A percentile compares a stretch with the other conserved stretches of the same genome.
These are phyloP conservation scores for Alternaria gansuensis DNA, from an alignment of 2,329 filamentous ascomycete species.

Conservation along the genomic window DNA sequence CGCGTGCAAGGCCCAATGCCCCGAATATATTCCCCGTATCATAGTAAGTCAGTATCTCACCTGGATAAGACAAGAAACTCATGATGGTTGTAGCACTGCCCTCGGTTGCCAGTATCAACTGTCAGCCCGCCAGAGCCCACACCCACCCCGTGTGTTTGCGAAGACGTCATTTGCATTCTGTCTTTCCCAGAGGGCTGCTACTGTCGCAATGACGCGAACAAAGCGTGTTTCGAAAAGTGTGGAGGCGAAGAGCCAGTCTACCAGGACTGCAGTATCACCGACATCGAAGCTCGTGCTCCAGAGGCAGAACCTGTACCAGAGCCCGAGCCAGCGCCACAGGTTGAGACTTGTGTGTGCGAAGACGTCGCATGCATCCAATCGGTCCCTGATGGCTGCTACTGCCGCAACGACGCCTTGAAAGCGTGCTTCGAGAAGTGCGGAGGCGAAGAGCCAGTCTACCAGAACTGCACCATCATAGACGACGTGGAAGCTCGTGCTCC, in stretches of 20 bases:
- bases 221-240: slow-evolving; percentile 40
- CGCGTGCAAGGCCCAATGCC: slow-evolving; percentile 36
- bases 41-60: neutral
- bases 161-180: slow-evolving; percentile 33
- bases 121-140: neutral
- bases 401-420: neutral
- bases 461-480: neutral
- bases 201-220: slow-evolving; percentile 35
- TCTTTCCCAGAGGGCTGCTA: slow-evolving; percentile 40
- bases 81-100: neutral
- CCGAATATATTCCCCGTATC: slow-evolving; percentile 28
- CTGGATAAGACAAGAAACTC: neutral
- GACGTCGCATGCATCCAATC: slow-evolving; percentile 23
- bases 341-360: slow-evolving; percentile 31
- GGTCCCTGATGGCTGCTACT: neutral
- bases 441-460: neutral
- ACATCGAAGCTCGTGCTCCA: neutral
- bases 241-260: slow-evolving; percentile 19
- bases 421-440: neutral
- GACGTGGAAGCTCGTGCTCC: neutral
- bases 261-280: neutral
- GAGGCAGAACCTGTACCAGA: neutral
- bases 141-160: neutral
- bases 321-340: neutral
- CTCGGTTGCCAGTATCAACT: neutral